Percentiles rank a stretch among this genome's conserved stretches.
Conservation (phyloP, 2,329 filamentous ascomycete species). For the Fusarium lyarnte region DNA sequence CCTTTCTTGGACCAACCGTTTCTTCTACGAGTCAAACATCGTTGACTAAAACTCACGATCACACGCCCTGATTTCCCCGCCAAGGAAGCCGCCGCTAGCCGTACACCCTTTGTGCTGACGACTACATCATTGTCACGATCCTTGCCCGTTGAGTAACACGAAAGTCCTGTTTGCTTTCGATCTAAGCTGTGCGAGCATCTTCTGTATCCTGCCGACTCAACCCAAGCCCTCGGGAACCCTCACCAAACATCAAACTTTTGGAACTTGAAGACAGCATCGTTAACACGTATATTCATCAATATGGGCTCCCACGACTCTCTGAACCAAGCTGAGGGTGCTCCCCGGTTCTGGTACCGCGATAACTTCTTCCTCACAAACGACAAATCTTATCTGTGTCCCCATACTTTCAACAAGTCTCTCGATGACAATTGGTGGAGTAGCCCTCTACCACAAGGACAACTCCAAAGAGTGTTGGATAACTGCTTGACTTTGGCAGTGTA, state of each 20-base stretch:
- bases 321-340: conserved; percentile 46
- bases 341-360: conserved; percentile 60
- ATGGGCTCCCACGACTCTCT: conserved; percentile 42
- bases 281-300: conserved; percentile 23
- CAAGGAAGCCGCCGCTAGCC: conserved; percentile 37
- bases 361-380: conserved; percentile 71
- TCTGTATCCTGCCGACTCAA: neutral
- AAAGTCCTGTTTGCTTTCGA: neutral
- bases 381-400: conserved; percentile 62
- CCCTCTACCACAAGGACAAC: conserved; percentile 56
- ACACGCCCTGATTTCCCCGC: conserved; percentile 36
- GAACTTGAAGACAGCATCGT: neutral
- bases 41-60: conserved; percentile 33
- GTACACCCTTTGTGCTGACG: conserved; percentile 32
- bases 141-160: conserved; percentile 4
- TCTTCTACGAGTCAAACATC: conserved; percentile 20
- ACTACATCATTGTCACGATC: conserved; percentile 34
- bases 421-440: conserved; percentile 70
- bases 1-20: conserved; percentile 30
- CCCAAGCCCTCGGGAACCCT: neutral
- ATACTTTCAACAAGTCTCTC: conserved; percentile 65
- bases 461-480: conserved; percentile 64
- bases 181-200: neutral
- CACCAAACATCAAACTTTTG: neutral
- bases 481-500: conserved; percentile 71